These are phyloP conservation scores for Colletotrichum abscissum DNA, from an alignment of 2,329 filamentous ascomycete genomes.

Conservation along the genomic window DNA sequence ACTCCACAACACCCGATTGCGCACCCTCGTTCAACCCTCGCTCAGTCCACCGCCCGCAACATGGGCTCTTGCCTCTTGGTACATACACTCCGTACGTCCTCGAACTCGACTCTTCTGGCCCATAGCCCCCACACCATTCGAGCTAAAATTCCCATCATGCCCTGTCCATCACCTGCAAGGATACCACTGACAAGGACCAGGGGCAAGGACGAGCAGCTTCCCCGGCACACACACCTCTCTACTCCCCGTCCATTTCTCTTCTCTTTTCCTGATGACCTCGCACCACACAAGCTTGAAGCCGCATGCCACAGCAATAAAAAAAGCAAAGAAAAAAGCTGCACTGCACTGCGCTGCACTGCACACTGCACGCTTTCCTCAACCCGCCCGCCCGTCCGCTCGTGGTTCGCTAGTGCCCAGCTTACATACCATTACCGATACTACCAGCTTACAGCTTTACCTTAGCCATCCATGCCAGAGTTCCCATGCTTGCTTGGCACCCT, in stretches of 20 bases:
- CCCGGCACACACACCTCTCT: constrained; percentile 31
- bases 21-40: background rate
- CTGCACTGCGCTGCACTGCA: background rate
- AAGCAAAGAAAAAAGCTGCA: constrained; percentile 1
- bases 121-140: background rate
- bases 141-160: constrained; percentile 16
- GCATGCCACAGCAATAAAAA: background rate
- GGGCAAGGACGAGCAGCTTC: constrained; percentile 29
- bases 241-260: background rate
- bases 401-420: constrained; percentile 4
- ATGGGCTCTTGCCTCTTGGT: background rate
- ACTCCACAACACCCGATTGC: background rate
- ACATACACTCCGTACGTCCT: background rate
- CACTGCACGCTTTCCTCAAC: background rate
- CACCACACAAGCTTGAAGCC: background rate
- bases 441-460: background rate
- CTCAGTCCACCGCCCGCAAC: background rate
- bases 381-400: constrained; percentile 15
- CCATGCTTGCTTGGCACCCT: background rate
- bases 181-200: constrained; percentile 15
- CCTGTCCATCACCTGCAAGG: constrained; percentile 35
- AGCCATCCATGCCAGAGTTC: no score
- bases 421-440: background rate
- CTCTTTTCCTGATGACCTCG: background rate
- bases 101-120: background rate